Evolutionary conservation across 2,329 filamentous ascomycete species (phyloP).

Genomic region (Fonsecaea pugnacius): DNA sequence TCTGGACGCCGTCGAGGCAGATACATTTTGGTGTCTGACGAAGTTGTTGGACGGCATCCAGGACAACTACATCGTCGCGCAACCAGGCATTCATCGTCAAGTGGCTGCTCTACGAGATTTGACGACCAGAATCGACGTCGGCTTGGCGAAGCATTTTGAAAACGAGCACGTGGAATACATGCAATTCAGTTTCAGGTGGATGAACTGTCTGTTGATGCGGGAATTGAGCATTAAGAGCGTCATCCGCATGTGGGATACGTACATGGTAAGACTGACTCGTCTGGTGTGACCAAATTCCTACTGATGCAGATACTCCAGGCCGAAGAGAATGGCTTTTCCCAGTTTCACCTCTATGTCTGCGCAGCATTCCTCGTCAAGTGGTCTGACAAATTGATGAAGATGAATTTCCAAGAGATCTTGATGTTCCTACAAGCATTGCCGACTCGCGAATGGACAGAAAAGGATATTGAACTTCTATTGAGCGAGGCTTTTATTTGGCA

Average conservation of each 20-base stretch:
- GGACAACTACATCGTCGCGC: conserved; percentile 97
- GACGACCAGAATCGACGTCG: conserved; percentile 83
- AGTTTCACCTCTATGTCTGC: conserved; percentile 98
- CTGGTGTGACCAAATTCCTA: not conserved
- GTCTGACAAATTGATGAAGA: conserved; percentile 91
- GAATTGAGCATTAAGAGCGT: conserved; percentile 96
- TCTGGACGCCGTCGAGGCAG: conserved; percentile 93
- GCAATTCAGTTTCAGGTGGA: conserved; percentile 99
- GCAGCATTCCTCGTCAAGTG: conserved; percentile 98
- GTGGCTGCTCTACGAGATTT: conserved; percentile 86
- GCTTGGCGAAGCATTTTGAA: conserved; percentile 84
- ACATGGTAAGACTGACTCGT: conserved; percentile 70
- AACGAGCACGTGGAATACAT: conserved; percentile 95
- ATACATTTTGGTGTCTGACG: conserved; percentile 97
- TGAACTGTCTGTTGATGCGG: conserved; percentile 98
- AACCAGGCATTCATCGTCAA: conserved; percentile 94
- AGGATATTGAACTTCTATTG: conserved; percentile 92
- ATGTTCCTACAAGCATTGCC: conserved; percentile 98
- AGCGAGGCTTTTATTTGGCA: conserved; percentile 99
- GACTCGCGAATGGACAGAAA: conserved; percentile 93
- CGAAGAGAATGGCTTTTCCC: conserved; percentile 97
- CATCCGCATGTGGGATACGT: conserved; percentile 99
- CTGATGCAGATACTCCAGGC: conserved; percentile 61
- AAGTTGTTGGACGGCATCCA: conserved; percentile 98
- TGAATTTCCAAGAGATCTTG: conserved; percentile 94